Evolutionary conservation across 352 stramenopile species (phyloP), one percentile per base, ranked within the genome.

Genomic region (Globisporangium middletonii): DNA sequence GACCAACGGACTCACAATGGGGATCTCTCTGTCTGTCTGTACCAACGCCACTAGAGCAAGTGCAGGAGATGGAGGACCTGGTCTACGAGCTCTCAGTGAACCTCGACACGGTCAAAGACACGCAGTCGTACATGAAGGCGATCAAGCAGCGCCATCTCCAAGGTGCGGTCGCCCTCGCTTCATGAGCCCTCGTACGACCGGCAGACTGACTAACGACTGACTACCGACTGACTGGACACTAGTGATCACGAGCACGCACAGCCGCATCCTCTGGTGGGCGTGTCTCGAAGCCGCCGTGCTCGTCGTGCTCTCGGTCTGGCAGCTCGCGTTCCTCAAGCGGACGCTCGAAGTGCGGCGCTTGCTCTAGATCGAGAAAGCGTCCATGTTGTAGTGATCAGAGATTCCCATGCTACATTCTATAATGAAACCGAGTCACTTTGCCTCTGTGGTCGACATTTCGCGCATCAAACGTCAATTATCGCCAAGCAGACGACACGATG

Each of bases 211-310:
- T 23, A 23, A 23, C 23, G 23, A 23, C 23, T 23, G 23, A 23
- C 23, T 23, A 23, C 23, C 23, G 23, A 13, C 43, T 48, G 18
- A 28, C 2, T 48, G 12, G 8, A 50, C 43, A 53, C 26, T 57
- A 93, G 85, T 94, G 52, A 90, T 95, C 66, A 75, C 71, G 6
- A 93, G 82, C 63, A 96, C 83, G 16, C 79, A 93, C 77, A 88
- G 57, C 59, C 76, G 77, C 55, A 68, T 96, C 60, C 77, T 92
- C 62, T 91, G 81, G 80, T 96, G 84, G 84, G 78, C 84, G 3
- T 77, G 83, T 45, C 47, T 88, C 53, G 86, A 96, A 59, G 86
- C 87, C 38, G 48, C 88, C 30, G 75, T 94, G 47, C 68, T 96
- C 2, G 57, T 72, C 18, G 60, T 71, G 42, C 71, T 96, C 23